Percentiles rank a stretch among this genome's conserved stretches.
Evolutionary conservation across 2,329 filamentous ascomycete genomes (phyloP).

Genomic region (Mycocentrospora acerina): DNA sequence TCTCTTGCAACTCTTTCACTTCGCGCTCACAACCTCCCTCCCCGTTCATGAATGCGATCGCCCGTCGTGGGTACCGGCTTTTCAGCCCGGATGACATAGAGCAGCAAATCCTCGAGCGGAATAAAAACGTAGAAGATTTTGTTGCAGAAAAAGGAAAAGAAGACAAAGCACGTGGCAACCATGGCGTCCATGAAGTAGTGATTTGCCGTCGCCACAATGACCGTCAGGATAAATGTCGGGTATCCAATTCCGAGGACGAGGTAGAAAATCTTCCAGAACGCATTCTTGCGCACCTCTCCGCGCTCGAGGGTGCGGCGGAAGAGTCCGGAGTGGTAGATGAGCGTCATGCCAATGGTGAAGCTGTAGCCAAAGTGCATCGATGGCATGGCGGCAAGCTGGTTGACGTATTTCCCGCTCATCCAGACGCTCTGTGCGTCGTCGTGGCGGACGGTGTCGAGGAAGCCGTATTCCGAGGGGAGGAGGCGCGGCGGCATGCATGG

Average conservation of each 20-base stretch:
- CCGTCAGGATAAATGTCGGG: conserved; percentile 55
- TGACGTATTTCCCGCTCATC: conserved; percentile 51
- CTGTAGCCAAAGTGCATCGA: conserved; percentile 59
- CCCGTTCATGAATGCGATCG: conserved; percentile 44
- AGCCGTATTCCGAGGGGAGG: conserved; percentile 47
- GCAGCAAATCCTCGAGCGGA: conserved; percentile 54
- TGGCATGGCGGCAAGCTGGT: conserved; percentile 50
- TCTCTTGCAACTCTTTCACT: too few relatives aligned
- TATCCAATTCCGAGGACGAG: conserved; percentile 53
- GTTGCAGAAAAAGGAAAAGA: conserved; percentile 52
- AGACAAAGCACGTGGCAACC: conserved; percentile 52
- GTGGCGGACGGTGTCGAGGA: conserved; percentile 51
- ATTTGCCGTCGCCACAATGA: conserved; percentile 64
- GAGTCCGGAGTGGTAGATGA: conserved; percentile 56
- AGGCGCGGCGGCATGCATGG: conserved; percentile 57
- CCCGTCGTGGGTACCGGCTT: conserved; percentile 59
- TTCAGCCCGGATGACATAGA: conserved; percentile 52
- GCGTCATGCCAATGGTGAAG: conserved; percentile 55
- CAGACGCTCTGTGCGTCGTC: conserved; percentile 50
- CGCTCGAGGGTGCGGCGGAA: conserved; percentile 47
- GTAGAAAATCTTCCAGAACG: conserved; percentile 48
- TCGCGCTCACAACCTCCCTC: conserved; percentile 28
- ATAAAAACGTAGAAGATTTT: conserved; percentile 53
- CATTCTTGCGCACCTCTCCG: conserved; percentile 46
- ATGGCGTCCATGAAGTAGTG: conserved; percentile 61